Evolutionary conservation across 2,329 filamentous ascomycete genomes (phyloP).

Genomic region (Didymella lethalis): DNA sequence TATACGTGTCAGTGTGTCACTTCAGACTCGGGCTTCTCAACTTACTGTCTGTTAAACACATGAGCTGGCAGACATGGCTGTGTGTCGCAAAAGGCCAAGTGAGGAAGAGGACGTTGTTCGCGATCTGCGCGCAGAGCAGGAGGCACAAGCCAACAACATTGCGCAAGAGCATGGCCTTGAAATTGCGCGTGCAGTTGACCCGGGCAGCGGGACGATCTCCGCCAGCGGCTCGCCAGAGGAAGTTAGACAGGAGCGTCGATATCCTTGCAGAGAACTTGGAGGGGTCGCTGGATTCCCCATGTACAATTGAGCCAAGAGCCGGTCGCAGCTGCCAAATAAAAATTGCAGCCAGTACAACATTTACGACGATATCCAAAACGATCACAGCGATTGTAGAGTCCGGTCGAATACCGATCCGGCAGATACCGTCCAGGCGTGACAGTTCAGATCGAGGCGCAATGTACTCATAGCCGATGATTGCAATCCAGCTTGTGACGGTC

Average conservation of each 20-base stretch:
- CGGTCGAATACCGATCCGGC: not conserved
- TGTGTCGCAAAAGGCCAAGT: conserved; percentile 36
- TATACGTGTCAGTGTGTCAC: conserved; percentile 10
- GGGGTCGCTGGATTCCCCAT: not conserved
- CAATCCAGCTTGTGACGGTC: not conserved
- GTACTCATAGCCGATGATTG: not conserved
- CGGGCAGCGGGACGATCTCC: not conserved
- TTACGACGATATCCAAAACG: not conserved
- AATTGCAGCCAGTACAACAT: not conserved
- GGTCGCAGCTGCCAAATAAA: not conserved
- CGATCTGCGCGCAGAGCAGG: not conserved
- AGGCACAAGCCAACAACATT: not conserved
- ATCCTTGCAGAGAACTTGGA: not conserved
- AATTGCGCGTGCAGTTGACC: not conserved
- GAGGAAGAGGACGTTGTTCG: conserved; percentile 31
- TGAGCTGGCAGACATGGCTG: conserved; percentile 49
- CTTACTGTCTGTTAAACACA: conserved; percentile 51
- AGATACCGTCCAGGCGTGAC: not conserved
- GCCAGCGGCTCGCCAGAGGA: not conserved
- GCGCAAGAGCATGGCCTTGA: not conserved
- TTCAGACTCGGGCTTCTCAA: not conserved
- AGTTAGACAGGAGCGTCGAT: not conserved
- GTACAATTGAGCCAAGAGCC: not conserved
- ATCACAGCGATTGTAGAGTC: not conserved
- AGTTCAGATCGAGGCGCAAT: not conserved